Conservation (phyloP, 176 grass and related monocot species). For the Echinochloa phyllopogon region DNA sequence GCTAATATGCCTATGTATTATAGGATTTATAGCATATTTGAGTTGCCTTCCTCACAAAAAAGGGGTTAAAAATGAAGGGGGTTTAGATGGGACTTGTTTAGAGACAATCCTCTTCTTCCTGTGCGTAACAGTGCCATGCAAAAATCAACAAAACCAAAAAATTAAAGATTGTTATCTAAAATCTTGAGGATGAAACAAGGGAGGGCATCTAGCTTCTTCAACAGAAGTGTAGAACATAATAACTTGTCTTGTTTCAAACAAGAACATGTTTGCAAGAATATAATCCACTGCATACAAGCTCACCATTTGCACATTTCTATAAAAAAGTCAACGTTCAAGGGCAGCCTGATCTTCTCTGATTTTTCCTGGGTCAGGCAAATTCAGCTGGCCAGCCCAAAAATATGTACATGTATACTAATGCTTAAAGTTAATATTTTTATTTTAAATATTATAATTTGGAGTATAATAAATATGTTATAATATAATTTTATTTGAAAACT, state of each 20-base stretch:
- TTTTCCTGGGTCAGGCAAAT: too few relatives aligned
- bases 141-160: neutral
- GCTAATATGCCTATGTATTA: slow-evolving; percentile 3
- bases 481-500: neutral
- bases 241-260: neutral
- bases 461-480: neutral
- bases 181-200: neutral
- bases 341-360: too few relatives aligned
- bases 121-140: neutral
- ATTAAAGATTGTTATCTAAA: neutral
- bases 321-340: too few relatives aligned
- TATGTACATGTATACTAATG: too few relatives aligned
- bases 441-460: too few relatives aligned
- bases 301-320: neutral
- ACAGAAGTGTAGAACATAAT: neutral
- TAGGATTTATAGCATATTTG: neutral
- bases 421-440: too few relatives aligned
- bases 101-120: neutral
- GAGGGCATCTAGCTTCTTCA: neutral
- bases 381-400: too few relatives aligned
- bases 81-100: neutral
- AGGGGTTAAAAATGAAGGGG: neutral
- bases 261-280: neutral
- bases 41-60: slow-evolving; percentile 1
- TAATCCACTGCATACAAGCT: neutral